Conservation (phyloP, 2,329 filamentous ascomycete genomes). For the Claviceps sp. region DNA sequence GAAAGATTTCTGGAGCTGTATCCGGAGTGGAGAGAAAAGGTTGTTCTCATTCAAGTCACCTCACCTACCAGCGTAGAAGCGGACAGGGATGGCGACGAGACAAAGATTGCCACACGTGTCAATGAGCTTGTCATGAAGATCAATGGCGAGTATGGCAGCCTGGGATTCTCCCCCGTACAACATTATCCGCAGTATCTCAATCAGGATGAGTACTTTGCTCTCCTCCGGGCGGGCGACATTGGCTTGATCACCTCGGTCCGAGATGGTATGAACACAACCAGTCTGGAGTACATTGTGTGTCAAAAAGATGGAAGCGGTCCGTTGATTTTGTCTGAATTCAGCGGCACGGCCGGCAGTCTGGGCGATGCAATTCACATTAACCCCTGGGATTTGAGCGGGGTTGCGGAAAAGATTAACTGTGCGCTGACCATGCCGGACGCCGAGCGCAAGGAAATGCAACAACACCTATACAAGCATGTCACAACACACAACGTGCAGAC, state of each 20-base stretch:
- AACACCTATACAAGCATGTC: slow-evolving; percentile 69
- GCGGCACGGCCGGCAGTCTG: slow-evolving; percentile 78
- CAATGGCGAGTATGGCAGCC: slow-evolving; percentile 78
- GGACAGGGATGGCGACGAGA: slow-evolving; percentile 61
- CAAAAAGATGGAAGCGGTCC: slow-evolving; percentile 79
- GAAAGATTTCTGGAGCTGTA: slow-evolving; percentile 83
- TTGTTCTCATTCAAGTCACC: slow-evolving; percentile 89
- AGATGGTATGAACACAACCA: slow-evolving; percentile 97
- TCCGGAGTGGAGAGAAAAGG: slow-evolving; percentile 82
- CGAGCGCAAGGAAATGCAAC: slow-evolving; percentile 55
- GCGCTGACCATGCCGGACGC: slow-evolving; percentile 64
- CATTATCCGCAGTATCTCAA: slow-evolving; percentile 90
- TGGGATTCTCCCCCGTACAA: slow-evolving; percentile 82
- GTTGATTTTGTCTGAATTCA: slow-evolving; percentile 91
- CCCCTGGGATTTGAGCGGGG: slow-evolving; percentile 79
- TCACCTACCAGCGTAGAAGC: slow-evolving; percentile 73
- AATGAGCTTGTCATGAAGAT: slow-evolving; percentile 84
- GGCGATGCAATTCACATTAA: slow-evolving; percentile 89
- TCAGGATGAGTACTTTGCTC: slow-evolving; percentile 83
- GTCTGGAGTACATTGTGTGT: slow-evolving; percentile 85
- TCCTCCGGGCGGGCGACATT: slow-evolving; percentile 82
- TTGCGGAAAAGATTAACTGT: slow-evolving; percentile 69
- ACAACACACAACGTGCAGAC: slow-evolving; percentile 72
- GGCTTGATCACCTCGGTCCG: slow-evolving; percentile 90
- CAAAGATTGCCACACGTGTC: slow-evolving; percentile 76